A percentile compares a stretch with the other conserved stretches of the same genome.
phyloP scores from a whole-genome alignment of 2,329 filamentous ascomycete species.

The Apiospora rasikravindrae region DNA sequence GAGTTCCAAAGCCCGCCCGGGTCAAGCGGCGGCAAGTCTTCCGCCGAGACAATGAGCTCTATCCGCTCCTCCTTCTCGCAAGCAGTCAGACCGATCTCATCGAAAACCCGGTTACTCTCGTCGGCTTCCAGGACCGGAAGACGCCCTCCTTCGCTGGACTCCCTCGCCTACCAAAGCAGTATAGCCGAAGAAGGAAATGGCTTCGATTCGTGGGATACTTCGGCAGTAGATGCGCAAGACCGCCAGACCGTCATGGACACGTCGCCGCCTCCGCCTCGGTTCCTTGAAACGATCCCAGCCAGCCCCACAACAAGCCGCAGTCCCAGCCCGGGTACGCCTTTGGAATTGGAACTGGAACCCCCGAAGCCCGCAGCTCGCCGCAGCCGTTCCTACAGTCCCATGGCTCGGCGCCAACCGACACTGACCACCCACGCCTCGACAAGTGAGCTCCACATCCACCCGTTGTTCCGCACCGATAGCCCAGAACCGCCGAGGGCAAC shows the following conservation, averaged over 20 bases:
- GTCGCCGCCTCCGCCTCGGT: slow-evolving; percentile 52
- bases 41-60: slow-evolving; percentile 52
- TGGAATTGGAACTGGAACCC: slow-evolving; percentile 57
- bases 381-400: slow-evolving; percentile 59
- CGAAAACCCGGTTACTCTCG: slow-evolving; percentile 59
- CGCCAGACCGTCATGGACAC: slow-evolving; percentile 62
- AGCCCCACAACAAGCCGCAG: slow-evolving; percentile 69
- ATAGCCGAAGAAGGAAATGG: slow-evolving; percentile 56
- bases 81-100: slow-evolving; percentile 59
- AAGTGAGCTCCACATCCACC: slow-evolving; percentile 75
- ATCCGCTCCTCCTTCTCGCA: slow-evolving; percentile 55
- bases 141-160: slow-evolving; percentile 56
- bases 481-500: slow-evolving; percentile 68
- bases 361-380: slow-evolving; percentile 48
- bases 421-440: slow-evolving; percentile 43
- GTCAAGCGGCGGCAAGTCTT: slow-evolving; percentile 51
- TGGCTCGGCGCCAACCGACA: slow-evolving; percentile 39
- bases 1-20: slow-evolving; percentile 49
- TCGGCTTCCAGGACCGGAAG: slow-evolving; percentile 44
- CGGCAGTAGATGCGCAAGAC: slow-evolving; percentile 66
- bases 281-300: slow-evolving; percentile 74
- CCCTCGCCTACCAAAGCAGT: slow-evolving; percentile 41
- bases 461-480: slow-evolving; percentile 76
- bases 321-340: slow-evolving; percentile 64
- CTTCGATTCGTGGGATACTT: slow-evolving; percentile 80